These are phyloP conservation scores for Scenedesmus sp. DNA, from an alignment of 163 green algal species.

Conservation along the genomic window DNA sequence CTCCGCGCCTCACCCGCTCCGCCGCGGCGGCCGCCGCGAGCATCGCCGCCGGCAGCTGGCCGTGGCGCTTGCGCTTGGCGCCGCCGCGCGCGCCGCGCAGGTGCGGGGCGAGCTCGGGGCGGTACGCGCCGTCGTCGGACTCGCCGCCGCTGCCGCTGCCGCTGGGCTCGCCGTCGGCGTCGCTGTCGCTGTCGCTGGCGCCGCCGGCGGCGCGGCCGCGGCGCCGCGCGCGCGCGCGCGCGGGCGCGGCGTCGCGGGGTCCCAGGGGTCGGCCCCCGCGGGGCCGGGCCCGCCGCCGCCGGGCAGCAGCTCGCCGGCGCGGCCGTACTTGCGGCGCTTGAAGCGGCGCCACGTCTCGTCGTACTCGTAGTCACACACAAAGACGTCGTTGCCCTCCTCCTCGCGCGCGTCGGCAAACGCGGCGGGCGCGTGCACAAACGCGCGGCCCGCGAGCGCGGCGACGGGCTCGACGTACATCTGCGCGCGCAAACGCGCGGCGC, in stretches of 20 bases:
- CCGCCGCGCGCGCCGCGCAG: background rate
- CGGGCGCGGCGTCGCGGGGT: background rate
- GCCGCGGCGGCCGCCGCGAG: too few relatives aligned
- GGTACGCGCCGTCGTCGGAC: constrained; percentile 6
- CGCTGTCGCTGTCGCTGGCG: background rate
- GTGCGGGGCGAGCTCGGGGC: constrained; percentile 6
- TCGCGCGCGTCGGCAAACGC: constrained; percentile 17
- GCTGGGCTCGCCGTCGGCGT: background rate
- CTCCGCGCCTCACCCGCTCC: too few relatives aligned
- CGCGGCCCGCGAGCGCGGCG: constrained; percentile 48
- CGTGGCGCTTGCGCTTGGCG: constrained; percentile 31
- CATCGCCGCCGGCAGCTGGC: constrained; percentile 24
- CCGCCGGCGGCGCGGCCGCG: background rate
- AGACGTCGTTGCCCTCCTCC: constrained; percentile 81
- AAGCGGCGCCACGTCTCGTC: constrained; percentile 75
- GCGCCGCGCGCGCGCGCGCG: background rate
- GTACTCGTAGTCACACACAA: constrained; percentile 92
- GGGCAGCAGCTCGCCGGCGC: too few relatives aligned
- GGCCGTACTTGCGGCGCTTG: constrained; percentile 32
- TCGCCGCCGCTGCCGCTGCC: background rate
- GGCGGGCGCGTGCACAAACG: constrained; percentile 15
- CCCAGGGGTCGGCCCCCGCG: too few relatives aligned
- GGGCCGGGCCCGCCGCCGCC: constrained; percentile 31
- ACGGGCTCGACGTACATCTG: constrained; percentile 43
- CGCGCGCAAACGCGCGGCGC: background rate